Percentiles rank a stretch among this genome's conserved stretches.
Conservation (phyloP, 2,329 filamentous ascomycete genomes). For the Colletotrichum lentis region DNA sequence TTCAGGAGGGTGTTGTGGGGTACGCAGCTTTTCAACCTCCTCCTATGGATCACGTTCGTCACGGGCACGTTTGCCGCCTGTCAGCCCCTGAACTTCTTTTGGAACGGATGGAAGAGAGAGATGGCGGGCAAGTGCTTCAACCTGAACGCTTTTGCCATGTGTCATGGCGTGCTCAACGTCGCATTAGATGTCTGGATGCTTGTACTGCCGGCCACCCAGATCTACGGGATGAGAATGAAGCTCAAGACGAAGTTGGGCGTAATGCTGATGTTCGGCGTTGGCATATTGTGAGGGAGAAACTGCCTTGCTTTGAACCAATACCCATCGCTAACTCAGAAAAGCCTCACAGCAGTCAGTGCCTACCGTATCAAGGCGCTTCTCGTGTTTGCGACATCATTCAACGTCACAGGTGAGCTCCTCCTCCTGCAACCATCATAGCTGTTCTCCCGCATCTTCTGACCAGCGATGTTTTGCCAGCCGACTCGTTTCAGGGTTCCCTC, state of each 20-base stretch:
- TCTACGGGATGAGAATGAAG: slow-evolving; percentile 45
- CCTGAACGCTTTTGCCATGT: slow-evolving; percentile 50
- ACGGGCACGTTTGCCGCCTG: slow-evolving; percentile 51
- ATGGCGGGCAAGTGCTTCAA: slow-evolving; percentile 48
- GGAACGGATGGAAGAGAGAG: slow-evolving; percentile 49
- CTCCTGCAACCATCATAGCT: fast-evolving
- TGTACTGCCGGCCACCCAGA: slow-evolving; percentile 51
- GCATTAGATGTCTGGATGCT: slow-evolving; percentile 54
- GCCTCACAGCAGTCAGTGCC: slow-evolving; percentile 30
- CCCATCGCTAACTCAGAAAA: neutral
- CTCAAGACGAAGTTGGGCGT: slow-evolving; percentile 50
- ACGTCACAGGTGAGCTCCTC: slow-evolving; percentile 23
- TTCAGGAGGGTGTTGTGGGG: slow-evolving; percentile 42
- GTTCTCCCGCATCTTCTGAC: neutral
- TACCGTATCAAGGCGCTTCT: slow-evolving; percentile 22
- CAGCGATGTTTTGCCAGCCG: neutral
- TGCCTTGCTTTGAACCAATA: too few relatives aligned
- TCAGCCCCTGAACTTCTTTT: slow-evolving; percentile 53
- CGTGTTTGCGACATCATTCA: slow-evolving; percentile 18
- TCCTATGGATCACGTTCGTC: slow-evolving; percentile 42
- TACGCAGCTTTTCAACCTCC: slow-evolving; percentile 32
- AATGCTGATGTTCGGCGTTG: slow-evolving; percentile 51
- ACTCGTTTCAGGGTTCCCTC: slow-evolving; percentile 18
- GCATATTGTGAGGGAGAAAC: slow-evolving; percentile 31
- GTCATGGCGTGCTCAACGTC: slow-evolving; percentile 54